Evolutionary conservation across 169 alveolate genomes (phyloP).

Genomic region (Plasmodium coatneyi): DNA sequence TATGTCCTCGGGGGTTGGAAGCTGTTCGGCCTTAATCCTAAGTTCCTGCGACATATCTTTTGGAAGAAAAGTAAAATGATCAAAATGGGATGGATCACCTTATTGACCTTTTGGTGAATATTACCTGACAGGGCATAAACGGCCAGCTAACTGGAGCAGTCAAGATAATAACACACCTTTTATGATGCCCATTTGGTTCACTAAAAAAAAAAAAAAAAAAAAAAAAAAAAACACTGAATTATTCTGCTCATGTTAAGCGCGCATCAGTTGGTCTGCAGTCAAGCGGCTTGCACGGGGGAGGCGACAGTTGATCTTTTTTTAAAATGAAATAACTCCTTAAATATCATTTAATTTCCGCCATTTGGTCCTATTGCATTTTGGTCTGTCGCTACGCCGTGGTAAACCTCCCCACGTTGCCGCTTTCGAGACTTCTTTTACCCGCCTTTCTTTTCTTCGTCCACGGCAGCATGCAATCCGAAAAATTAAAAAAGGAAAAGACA

Average conservation of each 20-base stretch:
- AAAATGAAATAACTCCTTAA: not conserved
- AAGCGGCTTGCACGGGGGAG: not conserved
- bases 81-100: not conserved
- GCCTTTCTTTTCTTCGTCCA: conserved; percentile 70
- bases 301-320: not conserved
- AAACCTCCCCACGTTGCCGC: not conserved
- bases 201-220: not conserved
- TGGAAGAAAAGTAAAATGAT: not conserved
- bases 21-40: conserved; percentile 7
- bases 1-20: conserved; percentile 49
- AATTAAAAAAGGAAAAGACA: conserved; percentile 4
- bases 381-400: not conserved
- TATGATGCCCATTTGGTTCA: conserved; percentile 55
- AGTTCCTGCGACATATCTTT: conserved; percentile 64
- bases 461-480: conserved; percentile 45
- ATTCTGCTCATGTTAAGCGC: not conserved
- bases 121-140: not conserved
- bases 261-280: not conserved
- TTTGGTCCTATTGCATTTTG: not conserved
- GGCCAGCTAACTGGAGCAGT: not conserved
- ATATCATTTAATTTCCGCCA: not conserved
- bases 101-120: not conserved
- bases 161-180: conserved; percentile 22
- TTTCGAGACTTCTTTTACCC: conserved; percentile 4
- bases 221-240: not conserved